A percentile compares a stretch with the other conserved stretches of the same genome.
These are phyloP conservation scores for Entonaema liquescens DNA, from an alignment of 495 filamentous ascomycete species.

Conservation along the genomic window DNA sequence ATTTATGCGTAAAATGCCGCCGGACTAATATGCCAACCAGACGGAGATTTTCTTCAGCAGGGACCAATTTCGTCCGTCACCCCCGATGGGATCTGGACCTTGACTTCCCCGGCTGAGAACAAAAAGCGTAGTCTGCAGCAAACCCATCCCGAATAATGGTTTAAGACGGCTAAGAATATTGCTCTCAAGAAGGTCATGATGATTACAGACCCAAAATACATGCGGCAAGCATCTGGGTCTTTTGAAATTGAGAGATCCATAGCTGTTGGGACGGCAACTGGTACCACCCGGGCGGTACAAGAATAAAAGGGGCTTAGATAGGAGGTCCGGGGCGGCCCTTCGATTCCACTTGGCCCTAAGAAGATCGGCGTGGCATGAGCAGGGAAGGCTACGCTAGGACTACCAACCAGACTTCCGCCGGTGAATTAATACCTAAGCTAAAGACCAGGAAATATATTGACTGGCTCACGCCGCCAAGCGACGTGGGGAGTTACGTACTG, in stretches of 20 bases:
- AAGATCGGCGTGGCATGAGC: constrained; percentile 39
- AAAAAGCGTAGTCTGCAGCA: not conserved
- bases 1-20: constrained; percentile 47
- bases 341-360: constrained; percentile 36
- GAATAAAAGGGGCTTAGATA: constrained; percentile 33
- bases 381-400: constrained; percentile 40
- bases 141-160: not conserved
- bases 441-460: constrained; percentile 41
- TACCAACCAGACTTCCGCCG: constrained; percentile 30
- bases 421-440: constrained; percentile 42
- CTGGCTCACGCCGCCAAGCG: constrained; percentile 31
- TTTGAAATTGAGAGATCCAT: constrained; percentile 34
- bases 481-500: constrained; percentile 35
- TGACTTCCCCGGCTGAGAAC: constrained; percentile 27
- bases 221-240: constrained; percentile 8
- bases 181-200: constrained; percentile 7
- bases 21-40: constrained; percentile 42
- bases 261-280: constrained; percentile 21
- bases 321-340: constrained; percentile 42
- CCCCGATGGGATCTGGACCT: constrained; percentile 34
- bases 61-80: constrained; percentile 40
- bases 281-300: constrained; percentile 39
- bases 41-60: constrained; percentile 45
- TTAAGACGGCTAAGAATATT: not conserved
- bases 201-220: constrained; percentile 6